Evolutionary conservation across 768 basidiomycete species (phyloP), one percentile per base, ranked within the genome.

Genomic region (Naganishia vishniacii): DNA sequence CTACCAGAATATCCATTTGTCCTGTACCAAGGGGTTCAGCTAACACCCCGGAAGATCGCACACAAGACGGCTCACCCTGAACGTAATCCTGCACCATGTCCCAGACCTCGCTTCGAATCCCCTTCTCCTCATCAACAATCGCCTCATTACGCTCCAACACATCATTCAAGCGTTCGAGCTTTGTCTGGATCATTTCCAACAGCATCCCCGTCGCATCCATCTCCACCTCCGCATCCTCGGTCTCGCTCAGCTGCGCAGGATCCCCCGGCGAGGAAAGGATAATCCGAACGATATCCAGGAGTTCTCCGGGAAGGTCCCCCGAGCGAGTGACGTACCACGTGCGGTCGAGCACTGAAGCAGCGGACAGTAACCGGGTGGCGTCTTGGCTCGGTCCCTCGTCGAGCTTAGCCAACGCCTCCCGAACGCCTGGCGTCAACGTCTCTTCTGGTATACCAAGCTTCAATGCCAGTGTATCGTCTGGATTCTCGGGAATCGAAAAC

Each of bases 391-490:
- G 15, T 40, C 34, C 65, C 44, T 31, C 60, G 60, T 64, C 51
- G 63, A 68, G 70, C 78, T 82, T 61, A 77, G 75, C 56, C 1
- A 80, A 78, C 25, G 78, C 48, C 16, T 37, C 63, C 6, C 65
- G 67, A 2, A 62, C 26, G 1, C 48, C 59, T 47, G 18, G 41
- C 16, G 65, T 51, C 1, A 65, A 62, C 18, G 56, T 61, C 74
- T 67, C 71, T 0, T 56, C 63, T 0, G 70, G 61, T 0, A 87
- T 85, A 15, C 87, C 87, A 42, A 94, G 78, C 66, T 86, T 86
- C 34, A 95, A 82, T 0, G 88, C 80, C 69, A 93, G 87, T 0
- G 87, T 88, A 71, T 95, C 93, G 71, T 91, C 89, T 0, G 87
- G 87, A 68, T 95, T 95, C 29, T 84, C 67, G 1, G 82, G 79